Conservation (phyloP, 2,329 filamentous ascomycete species). For the Metarhizium guizhouense region DNA sequence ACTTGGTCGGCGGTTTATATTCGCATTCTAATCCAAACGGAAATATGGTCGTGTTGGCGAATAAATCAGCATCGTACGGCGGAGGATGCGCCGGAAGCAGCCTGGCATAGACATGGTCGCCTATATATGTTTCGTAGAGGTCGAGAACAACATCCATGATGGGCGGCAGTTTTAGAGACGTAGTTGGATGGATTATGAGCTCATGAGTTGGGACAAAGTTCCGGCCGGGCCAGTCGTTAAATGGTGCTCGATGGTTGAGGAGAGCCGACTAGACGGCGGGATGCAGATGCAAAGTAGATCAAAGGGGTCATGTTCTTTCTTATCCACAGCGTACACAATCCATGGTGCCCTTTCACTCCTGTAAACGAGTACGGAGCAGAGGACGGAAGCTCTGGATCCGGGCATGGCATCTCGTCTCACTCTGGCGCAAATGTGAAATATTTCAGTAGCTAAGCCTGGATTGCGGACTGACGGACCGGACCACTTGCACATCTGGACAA, state of each 20-base stretch:
- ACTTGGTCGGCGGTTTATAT: conserved; percentile 65
- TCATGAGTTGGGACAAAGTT: too few relatives aligned
- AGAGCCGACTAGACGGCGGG: background rate
- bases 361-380: too few relatives aligned
- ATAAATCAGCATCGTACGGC: conserved; percentile 41
- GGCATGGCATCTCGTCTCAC: background rate
- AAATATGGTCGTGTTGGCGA: conserved; percentile 45
- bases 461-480: too few relatives aligned
- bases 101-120: conserved; percentile 69
- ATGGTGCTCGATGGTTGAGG: background rate
- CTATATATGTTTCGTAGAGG: conserved; percentile 68
- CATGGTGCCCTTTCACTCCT: background rate
- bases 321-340: too few relatives aligned
- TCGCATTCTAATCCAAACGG: conserved; percentile 48
- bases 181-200: background rate
- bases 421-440: too few relatives aligned
- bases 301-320: too few relatives aligned
- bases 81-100: conserved; percentile 51
- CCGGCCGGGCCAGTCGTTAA: background rate
- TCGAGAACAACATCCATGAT: conserved; percentile 91
- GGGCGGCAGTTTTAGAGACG: conserved; percentile 8
- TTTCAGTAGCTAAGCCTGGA: too few relatives aligned
- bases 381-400: background rate
- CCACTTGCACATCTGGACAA: too few relatives aligned
- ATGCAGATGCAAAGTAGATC: background rate